Conservation (phyloP, 2,329 filamentous ascomycete species). For the Colletotrichum horii region DNA sequence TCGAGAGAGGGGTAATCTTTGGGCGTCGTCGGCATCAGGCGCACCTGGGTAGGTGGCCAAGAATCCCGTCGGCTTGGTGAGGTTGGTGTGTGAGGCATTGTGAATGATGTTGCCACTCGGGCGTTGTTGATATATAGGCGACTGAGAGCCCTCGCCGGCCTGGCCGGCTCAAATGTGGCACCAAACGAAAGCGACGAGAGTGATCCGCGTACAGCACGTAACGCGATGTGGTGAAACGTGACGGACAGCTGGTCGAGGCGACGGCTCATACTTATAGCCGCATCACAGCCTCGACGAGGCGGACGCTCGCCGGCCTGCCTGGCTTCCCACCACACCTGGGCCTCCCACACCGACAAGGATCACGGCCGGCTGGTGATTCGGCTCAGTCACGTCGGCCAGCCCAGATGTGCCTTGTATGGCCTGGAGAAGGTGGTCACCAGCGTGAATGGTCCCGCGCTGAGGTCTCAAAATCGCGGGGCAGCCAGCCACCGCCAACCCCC, state of each 20-base stretch:
- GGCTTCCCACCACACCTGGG: neutral
- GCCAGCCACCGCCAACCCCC: constrained; percentile 20
- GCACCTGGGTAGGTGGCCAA: constrained; percentile 58
- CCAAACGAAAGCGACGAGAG: constrained; percentile 6
- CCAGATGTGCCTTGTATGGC: constrained; percentile 30
- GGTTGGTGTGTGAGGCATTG: constrained; percentile 37
- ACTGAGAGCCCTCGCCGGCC: constrained; percentile 16
- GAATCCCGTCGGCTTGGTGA: constrained; percentile 47
- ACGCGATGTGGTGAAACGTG: neutral
- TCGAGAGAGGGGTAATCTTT: constrained; percentile 50
- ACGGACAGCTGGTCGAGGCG: neutral
- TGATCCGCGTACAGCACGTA: neutral
- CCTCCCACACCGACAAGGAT: constrained; percentile 7
- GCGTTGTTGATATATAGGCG: neutral
- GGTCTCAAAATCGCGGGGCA: constrained; percentile 20
- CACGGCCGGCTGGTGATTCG: constrained; percentile 4
- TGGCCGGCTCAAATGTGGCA: constrained; percentile 22
- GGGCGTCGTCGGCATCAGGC: constrained; percentile 46
- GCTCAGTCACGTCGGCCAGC: constrained; percentile 11
- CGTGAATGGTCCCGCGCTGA: constrained; percentile 21
- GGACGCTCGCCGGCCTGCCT: neutral
- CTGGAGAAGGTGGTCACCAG: constrained; percentile 27
- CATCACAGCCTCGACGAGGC: constrained; percentile 2
- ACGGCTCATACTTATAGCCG: constrained; percentile 5
- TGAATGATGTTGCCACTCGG: neutral